These are phyloP conservation scores for Cyamopsis tetragonoloba DNA, from an alignment of 306 rosid genomes.

Conservation along the genomic window DNA sequence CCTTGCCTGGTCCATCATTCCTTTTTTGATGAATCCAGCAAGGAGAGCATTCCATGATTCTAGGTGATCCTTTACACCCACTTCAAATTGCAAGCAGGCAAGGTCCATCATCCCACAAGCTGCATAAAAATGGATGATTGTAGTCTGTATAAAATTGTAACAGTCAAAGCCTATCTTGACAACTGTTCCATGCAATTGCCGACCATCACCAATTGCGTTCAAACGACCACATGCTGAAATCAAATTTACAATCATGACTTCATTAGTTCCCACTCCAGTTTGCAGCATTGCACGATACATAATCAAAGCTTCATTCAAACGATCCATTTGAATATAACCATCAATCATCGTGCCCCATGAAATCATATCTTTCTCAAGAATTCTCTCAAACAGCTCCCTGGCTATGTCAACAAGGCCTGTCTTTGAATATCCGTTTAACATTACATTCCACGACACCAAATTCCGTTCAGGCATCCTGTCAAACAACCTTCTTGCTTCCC, in stretches of 20 bases:
- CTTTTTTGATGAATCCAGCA: conserved; percentile 62
- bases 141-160: conserved; percentile 68
- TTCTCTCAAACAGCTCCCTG: conserved; percentile 62
- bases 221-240: conserved; percentile 66
- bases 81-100: conserved; percentile 61
- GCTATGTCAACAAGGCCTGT: conserved; percentile 53
- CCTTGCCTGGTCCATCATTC: conserved; percentile 60
- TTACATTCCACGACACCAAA: conserved; percentile 79
- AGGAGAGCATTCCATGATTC: conserved; percentile 78
- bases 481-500: conserved; percentile 63
- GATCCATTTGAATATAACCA: conserved; percentile 57
- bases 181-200: conserved; percentile 59
- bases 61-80: conserved; percentile 62
- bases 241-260: conserved; percentile 73
- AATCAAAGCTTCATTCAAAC: conserved; percentile 59
- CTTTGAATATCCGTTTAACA: conserved; percentile 81
- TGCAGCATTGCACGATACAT: conserved; percentile 53
- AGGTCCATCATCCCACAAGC: conserved; percentile 59
- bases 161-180: conserved; percentile 72
- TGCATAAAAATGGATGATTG: conserved; percentile 71
- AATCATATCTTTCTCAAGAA: conserved; percentile 62
- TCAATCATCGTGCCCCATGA: conserved; percentile 92
- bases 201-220: conserved; percentile 47
- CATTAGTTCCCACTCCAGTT: conserved; percentile 54
- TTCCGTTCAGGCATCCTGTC: conserved; percentile 62